Percentiles rank a stretch among this genome's conserved stretches.
phyloP scores from a whole-genome alignment of 768 basidiomycete species.

The Rubroboletus pulcherrimus region DNA sequence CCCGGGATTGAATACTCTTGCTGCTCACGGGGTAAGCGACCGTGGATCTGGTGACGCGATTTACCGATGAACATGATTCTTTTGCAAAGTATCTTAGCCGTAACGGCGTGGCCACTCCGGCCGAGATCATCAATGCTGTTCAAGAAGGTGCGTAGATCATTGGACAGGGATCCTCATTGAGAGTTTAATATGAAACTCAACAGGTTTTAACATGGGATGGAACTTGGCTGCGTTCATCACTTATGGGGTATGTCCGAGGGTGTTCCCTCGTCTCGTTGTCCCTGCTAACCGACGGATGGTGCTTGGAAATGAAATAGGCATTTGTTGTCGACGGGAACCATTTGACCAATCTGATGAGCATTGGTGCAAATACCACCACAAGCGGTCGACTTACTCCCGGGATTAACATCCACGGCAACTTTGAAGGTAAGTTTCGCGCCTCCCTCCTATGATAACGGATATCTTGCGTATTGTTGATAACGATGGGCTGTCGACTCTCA shows the following conservation, averaged over 20 bases:
- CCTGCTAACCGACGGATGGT: background rate
- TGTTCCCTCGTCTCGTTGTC: background rate
- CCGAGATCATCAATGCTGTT: constrained; percentile 21
- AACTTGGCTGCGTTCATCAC: constrained; percentile 20
- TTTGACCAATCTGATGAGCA: constrained; percentile 26
- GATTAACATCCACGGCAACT: constrained; percentile 24
- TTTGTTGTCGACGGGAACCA: constrained; percentile 28
- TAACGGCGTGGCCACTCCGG: constrained; percentile 21
- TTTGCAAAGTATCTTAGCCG: constrained; percentile 16
- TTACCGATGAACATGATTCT: background rate
- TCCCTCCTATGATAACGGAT: background rate
- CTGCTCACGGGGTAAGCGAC: constrained; percentile 26
- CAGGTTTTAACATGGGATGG: constrained; percentile 26
- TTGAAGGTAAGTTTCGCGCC: constrained; percentile 13
- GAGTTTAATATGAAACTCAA: background rate
- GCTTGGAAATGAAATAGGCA: constrained; percentile 6
- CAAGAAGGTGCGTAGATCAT: constrained; percentile 17
- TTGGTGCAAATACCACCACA: constrained; percentile 22
- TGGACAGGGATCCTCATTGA: background rate
- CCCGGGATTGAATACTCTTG: constrained; percentile 25
- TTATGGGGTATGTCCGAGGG: constrained; percentile 14
- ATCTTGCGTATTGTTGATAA: background rate
- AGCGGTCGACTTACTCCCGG: constrained; percentile 11
- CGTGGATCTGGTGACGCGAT: background rate
- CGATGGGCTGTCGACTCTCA: background rate